Base-by-base conservation (phyloP, 352 stramenopile species). In the Plasmopara viticola region DNA sequence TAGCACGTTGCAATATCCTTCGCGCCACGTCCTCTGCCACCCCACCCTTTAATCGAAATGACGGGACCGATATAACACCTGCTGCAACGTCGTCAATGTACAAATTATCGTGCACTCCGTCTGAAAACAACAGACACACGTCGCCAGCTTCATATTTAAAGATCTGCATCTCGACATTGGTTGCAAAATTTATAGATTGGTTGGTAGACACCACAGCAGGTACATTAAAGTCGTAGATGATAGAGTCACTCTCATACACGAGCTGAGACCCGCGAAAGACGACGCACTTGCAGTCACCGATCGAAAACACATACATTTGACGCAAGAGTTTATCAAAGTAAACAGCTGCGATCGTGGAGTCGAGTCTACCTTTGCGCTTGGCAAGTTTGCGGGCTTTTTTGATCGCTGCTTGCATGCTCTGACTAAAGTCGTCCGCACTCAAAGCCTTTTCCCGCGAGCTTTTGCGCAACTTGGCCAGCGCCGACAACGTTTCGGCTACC, bases 181-280 rank as follows among this genome's bases (percentile, higher is more conserved):
- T 69, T 1, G 63, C 54, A 52, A 93, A 94, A 64, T 92, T 91
- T 51, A 92, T 90, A 6, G 79, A 58, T 53, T 90, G 74, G 60
- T 92, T 89, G 56, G 75, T 94, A 13, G 79, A 91, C 7, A 94
- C 84, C 31, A 94, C 84, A 0, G 84, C 84, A 0, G 84, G 84
- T 15, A 94, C 84, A 56, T 94, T 94, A 66, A 94, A 94, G 60
- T 92, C 84, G 73, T 94, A 94, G 53, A 94, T 87, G 51, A 92
- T 90, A 15, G 84, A 90, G 61, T 94, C 84, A 54, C 81, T 92
- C 57, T 94, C 84, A 45, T 92, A 94, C 44, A 92, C 70, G 45
- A 94, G 68, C 29, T 58, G 34, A 51, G 60, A 62, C 33, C 62
- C 58, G 15, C 84, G 82, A 53, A 92, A 65, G 9, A 94, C 62